These are phyloP conservation scores for Helicostylum pulchrum DNA, from an alignment of 192 early-diverging fungal genomes.

Conservation along the genomic window DNA sequence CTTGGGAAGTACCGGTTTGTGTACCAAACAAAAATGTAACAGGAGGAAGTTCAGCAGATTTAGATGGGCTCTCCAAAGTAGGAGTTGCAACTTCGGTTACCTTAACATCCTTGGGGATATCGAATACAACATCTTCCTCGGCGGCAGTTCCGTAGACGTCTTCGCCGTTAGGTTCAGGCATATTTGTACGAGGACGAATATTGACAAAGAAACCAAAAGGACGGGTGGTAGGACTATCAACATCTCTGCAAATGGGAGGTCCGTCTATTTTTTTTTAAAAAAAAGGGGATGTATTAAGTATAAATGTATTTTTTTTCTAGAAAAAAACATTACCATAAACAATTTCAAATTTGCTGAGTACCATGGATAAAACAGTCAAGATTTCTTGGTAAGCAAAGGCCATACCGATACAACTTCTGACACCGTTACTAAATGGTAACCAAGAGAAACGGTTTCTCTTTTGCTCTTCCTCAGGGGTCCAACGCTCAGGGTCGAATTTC, in stretches of 20 bases:
- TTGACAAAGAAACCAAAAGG: constrained; percentile 37
- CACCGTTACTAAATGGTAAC: constrained; percentile 52
- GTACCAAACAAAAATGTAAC: constrained; percentile 50
- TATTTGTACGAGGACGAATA: constrained; percentile 22
- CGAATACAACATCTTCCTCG: not conserved
- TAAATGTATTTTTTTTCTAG: no score
- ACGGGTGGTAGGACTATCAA: constrained; percentile 27
- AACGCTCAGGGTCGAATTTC: constrained; percentile 54
- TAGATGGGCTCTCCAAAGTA: not conserved
- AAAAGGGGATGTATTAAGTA: no score
- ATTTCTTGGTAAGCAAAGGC: constrained; percentile 54
- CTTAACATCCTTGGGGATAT: not conserved
- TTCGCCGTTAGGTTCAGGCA: constrained; percentile 8
- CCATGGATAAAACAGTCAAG: constrained; percentile 47
- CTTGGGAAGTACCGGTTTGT: constrained; percentile 53
- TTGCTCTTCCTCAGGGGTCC: constrained; percentile 45
- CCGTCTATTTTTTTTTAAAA: not conserved
- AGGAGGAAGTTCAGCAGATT: constrained; percentile 27
- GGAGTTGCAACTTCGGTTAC: not conserved
- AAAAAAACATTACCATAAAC: not conserved
- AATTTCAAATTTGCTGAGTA: constrained; percentile 46
- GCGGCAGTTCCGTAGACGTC: not conserved
- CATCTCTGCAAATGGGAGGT: constrained; percentile 28
- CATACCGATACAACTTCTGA: constrained; percentile 55
- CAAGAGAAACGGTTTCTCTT: constrained; percentile 46